Evolutionary conservation across 2,329 filamentous ascomycete species (phyloP), one percentile per base, ranked within the genome.

Genomic region (Aspergillus hiratsukae): DNA sequence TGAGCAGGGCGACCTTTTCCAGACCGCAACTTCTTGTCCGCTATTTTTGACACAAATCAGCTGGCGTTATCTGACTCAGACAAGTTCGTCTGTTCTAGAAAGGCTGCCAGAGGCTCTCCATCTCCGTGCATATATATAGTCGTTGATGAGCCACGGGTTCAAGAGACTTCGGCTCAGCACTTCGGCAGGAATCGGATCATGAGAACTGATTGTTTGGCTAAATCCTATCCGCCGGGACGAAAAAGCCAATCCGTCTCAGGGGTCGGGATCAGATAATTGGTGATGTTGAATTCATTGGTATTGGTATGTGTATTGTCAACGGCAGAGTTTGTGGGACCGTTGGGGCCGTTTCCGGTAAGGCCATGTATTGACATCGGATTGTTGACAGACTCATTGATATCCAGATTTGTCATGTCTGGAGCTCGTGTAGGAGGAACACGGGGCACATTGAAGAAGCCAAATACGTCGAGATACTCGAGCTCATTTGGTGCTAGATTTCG

Each of bases 381-480:
- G 14, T 64, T 61, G 23, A 67, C 64, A 9, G 67, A 14, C 6
- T 61, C 65, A 3, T 57, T 52, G 4, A 71, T 66, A 27, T 68
- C 66, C n/a, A 70, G 51, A 31, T 62, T 61, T 8, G 53, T 55
- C 3, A 66, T 61, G 23, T 69, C 68, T 10, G 67, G 60, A 1
- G 68, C 67, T 5, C 73, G 66, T 4, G 68, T 55, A 21, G 76
- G 73, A 0, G 83, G 82, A 25, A 96, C 76, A 19, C 91, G 80
- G 1, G 92, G 92, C 55, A 95, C 86, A 69, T 96, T 96, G 80
- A 96, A 97, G 69, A 95, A 96, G 65, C 94, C 90, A 70, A 97
- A 96, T 0, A 96, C 89, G 65, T 96, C 91, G 2, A 96, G 78
- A 69, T 95, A 96, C 70, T 96, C 92, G 3, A 96, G 78, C 67